phyloP scores from a whole-genome alignment of 1,284 basidiomycete genomes.

The Pisolithus thermaeus region DNA sequence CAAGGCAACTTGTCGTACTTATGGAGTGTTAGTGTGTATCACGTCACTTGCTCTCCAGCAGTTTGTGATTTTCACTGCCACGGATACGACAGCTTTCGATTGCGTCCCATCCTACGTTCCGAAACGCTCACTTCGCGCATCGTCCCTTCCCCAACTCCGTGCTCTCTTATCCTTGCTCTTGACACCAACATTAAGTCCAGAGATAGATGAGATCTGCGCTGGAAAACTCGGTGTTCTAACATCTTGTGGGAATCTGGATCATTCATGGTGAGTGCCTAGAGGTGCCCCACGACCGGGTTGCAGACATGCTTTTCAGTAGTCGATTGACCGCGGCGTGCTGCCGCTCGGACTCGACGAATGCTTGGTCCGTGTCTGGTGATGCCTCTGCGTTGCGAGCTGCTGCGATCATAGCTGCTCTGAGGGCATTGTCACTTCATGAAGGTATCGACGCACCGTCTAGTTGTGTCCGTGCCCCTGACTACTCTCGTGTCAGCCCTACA shows the following conservation, averaged over 20 bases:
- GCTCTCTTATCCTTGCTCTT: conserved; percentile 43
- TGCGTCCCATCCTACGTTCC: conserved; percentile 26
- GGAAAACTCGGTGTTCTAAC: conserved; percentile 39
- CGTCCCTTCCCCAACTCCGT: conserved; percentile 39
- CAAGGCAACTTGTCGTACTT: not conserved
- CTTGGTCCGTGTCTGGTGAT: conserved; percentile 68
- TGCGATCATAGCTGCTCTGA: conserved; percentile 61
- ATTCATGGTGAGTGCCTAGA: conserved; percentile 39
- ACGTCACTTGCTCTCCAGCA: conserved; percentile 42
- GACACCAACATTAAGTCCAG: conserved; percentile 46
- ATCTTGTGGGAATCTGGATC: conserved; percentile 40
- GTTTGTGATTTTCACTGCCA: conserved; percentile 41
- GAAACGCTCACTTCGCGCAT: conserved; percentile 36
- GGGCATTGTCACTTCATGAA: conserved; percentile 66
- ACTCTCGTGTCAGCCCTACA: conserved; percentile 47
- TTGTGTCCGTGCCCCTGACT: not conserved
- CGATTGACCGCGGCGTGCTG: conserved; percentile 41
- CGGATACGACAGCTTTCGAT: conserved; percentile 45
- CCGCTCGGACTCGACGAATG: conserved; percentile 31
- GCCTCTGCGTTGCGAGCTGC: conserved; percentile 67
- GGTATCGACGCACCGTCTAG: conserved; percentile 35
- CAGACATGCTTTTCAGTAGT: conserved; percentile 8
- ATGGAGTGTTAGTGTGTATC: conserved; percentile 33
- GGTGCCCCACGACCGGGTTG: not conserved
- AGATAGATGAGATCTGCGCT: conserved; percentile 63